Percentiles rank a stretch among this genome's conserved stretches.
phyloP scores from a whole-genome alignment of 768 basidiomycete species.

The Russula foetens region DNA sequence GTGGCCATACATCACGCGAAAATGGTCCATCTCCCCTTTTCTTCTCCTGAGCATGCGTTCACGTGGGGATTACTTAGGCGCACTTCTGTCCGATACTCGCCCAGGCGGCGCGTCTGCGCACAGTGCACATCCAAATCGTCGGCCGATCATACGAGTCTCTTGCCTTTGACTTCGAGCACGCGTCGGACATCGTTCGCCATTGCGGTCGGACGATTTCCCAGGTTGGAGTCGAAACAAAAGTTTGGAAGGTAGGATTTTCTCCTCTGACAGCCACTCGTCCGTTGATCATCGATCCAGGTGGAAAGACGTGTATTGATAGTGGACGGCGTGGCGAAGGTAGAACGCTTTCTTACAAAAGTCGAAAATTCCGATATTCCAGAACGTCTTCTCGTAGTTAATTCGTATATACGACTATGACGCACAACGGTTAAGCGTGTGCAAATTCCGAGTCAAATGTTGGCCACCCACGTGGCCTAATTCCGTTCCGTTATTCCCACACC shows the following conservation, averaged over 20 bases:
- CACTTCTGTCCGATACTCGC: conserved; percentile 36
- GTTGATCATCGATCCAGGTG: neutral
- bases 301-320: neutral
- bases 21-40: conserved; percentile 33
- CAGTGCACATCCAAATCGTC: conserved; percentile 54
- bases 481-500: neutral
- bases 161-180: conserved; percentile 16
- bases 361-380: conserved; percentile 7
- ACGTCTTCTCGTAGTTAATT: conserved; percentile 1
- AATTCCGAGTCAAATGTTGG: neutral
- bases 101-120: conserved; percentile 38
- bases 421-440: no score
- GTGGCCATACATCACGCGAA: conserved; percentile 42
- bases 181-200: conserved; percentile 36
- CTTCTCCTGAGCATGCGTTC: neutral
- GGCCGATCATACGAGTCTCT: conserved; percentile 11
- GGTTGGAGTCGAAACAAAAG: conserved; percentile 60
- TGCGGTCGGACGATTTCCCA: conserved; percentile 47
- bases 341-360: neutral
- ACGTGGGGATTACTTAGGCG: conserved; percentile 27
- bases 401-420: no score
- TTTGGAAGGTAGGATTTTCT: conserved; percentile 52
- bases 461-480: conserved; percentile 2
- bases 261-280: neutral
- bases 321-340: neutral